Conservation (phyloP, 202 grass and related monocot species). For the Brachypodium distachyon region DNA sequence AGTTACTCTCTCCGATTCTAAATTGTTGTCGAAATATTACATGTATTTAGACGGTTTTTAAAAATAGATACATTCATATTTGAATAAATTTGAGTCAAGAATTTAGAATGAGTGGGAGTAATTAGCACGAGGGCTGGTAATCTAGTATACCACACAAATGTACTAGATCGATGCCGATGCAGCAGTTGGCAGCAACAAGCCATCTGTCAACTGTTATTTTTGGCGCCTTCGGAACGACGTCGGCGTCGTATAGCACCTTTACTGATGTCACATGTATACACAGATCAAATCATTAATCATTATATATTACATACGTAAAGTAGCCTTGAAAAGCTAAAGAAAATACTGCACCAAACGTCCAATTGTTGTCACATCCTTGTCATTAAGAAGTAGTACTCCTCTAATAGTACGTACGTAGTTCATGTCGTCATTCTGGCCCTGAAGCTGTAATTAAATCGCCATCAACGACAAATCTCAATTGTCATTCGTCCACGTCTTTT, state of each 20-base stretch:
- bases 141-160: no score
- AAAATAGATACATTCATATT: no score
- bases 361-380: conserved; percentile 7
- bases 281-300: neutral
- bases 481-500: neutral
- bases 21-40: no score
- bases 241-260: neutral
- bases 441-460: conserved; percentile 4
- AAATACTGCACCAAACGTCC: neutral
- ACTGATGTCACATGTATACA: neutral
- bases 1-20: no score
- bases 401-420: neutral
- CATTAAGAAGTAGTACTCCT: neutral
- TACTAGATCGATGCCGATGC: no score
- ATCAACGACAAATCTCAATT: neutral
- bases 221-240: neutral
- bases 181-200: no score
- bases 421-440: neutral
- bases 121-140: no score
- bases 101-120: no score
- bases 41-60: no score
- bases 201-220: neutral
- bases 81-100: no score
- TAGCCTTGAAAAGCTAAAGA: conserved; percentile 11
- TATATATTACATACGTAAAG: no score